Conservation (phyloP, 148 eudicot genomes). For the Camellia sinensis region DNA sequence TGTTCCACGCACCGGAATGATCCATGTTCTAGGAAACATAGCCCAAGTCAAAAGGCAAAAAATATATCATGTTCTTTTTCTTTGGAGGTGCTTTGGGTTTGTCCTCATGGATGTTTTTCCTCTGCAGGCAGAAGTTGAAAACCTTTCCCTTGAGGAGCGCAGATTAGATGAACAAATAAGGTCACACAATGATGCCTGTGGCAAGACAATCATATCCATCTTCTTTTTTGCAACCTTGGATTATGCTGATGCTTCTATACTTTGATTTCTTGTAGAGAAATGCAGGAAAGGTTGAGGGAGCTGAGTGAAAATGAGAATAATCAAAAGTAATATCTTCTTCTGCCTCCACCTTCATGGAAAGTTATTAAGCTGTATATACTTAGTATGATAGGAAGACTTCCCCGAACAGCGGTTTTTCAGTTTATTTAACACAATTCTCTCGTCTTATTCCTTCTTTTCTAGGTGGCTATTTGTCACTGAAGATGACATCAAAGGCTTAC, state of each 20-base stretch:
- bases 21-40: too few relatives aligned
- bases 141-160: conserved; percentile 66
- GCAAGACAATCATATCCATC: conserved; percentile 10
- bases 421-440: neutral
- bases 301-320: conserved; percentile 85
- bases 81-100: conserved; percentile 3
- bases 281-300: conserved; percentile 78
- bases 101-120: conserved; percentile 1
- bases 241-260: conserved; percentile 21
- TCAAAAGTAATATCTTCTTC: conserved; percentile 48
- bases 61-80: neutral
- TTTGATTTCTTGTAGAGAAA: conserved; percentile 60
- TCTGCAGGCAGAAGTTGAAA: conserved; percentile 84
- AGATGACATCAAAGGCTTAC: conserved; percentile 83
- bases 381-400: neutral
- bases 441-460: conserved; percentile 14
- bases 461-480: conserved; percentile 98
- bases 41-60: neutral
- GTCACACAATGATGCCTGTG: conserved; percentile 30
- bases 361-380: neutral
- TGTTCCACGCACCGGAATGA: too few relatives aligned
- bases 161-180: conserved; percentile 86
- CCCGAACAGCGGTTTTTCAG: neutral
- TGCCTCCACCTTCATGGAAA: conserved; percentile 11
- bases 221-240: conserved; percentile 10